Conservation (phyloP, 163 green algal genomes). For the Volvox carteri region DNA sequence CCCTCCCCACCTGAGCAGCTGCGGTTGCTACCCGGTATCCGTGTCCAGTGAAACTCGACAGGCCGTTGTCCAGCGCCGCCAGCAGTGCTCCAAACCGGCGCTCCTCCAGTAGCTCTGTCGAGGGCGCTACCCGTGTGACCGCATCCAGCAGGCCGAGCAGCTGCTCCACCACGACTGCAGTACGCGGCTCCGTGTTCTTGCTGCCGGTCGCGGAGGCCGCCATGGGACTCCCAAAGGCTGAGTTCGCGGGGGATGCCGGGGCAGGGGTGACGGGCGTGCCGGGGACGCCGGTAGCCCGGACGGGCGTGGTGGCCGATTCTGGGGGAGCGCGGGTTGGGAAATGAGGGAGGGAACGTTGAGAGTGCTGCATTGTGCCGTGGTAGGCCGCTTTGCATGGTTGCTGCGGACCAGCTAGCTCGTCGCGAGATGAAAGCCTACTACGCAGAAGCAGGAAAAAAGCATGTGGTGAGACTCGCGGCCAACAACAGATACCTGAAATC, state of each 20-base stretch:
- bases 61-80: conserved; percentile 2
- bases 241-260: neutral
- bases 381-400: no score
- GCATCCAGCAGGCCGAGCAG: conserved; percentile 36
- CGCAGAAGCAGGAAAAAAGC: no score
- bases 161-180: conserved; percentile 15
- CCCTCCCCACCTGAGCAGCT: neutral
- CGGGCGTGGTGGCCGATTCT: no score
- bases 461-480: no score
- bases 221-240: neutral
- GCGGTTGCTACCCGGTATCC: conserved; percentile 7
- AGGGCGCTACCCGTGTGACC: neutral
- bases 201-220: neutral
- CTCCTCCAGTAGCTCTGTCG: neutral
- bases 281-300: neutral
- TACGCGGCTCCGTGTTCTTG: neutral
- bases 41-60: neutral
- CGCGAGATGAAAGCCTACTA: no score
- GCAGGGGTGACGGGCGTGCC: neutral
- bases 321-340: neutral
- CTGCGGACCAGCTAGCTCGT: no score
- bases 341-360: no score
- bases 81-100: conserved; percentile 6
- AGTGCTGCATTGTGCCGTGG: no score
- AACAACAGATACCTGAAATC: no score